Percentiles rank a stretch among this genome's conserved stretches.
Evolutionary conservation across 345 rosid genomes (phyloP).

Genomic region (Populus nigra): DNA sequence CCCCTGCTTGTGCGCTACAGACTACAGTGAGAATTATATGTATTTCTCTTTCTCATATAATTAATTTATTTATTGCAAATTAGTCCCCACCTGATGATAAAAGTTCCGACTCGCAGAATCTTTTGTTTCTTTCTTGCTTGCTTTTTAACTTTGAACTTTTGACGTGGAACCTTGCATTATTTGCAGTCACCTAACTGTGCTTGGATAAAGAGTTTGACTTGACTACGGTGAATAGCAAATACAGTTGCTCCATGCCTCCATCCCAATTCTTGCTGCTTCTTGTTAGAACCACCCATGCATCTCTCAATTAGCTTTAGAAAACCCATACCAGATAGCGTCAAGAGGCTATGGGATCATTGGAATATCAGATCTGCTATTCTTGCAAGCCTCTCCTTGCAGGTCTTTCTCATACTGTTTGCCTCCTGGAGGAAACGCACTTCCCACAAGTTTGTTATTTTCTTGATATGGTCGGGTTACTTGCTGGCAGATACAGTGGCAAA

Average conservation of each 20-base stretch:
- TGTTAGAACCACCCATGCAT: neutral
- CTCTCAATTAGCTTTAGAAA: slow-evolving; percentile 24
- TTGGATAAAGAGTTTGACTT: neutral
- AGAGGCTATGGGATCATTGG: slow-evolving; percentile 48
- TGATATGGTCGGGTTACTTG: slow-evolving; percentile 58
- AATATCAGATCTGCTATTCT: slow-evolving; percentile 54
- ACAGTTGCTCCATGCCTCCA: no score
- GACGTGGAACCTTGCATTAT: neutral
- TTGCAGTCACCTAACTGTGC: neutral
- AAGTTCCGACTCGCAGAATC: neutral
- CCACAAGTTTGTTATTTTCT: slow-evolving; percentile 26
- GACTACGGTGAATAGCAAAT: neutral
- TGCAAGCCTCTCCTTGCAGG: slow-evolving; percentile 54
- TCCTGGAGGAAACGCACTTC: slow-evolving; percentile 50
- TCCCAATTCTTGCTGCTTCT: neutral
- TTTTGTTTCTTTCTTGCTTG: neutral
- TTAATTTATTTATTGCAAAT: neutral
- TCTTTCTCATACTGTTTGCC: slow-evolving; percentile 46
- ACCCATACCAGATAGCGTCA: slow-evolving; percentile 31
- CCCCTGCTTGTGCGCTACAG: no score
- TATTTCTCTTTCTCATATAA: no score
- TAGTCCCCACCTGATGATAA: neutral
- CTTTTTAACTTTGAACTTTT: neutral
- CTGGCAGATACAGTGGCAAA: slow-evolving; percentile 61
- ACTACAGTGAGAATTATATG: no score